Percentiles rank a stretch among this genome's conserved stretches.
These are phyloP conservation scores for Globisporangium uncinulatum DNA, from an alignment of 352 stramenopile species.

Conservation along the genomic window DNA sequence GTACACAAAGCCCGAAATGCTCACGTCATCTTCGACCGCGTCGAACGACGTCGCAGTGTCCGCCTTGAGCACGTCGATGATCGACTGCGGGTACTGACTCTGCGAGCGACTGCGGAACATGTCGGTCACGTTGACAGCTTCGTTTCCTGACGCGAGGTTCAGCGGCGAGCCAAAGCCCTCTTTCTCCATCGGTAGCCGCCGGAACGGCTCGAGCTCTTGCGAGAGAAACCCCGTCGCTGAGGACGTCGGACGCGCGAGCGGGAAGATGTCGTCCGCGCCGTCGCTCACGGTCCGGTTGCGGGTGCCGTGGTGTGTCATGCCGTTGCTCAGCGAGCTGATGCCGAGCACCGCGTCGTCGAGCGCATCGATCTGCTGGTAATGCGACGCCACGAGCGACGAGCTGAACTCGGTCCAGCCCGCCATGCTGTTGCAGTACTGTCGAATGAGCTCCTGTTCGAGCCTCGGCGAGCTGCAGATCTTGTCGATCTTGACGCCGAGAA, in stretches of 20 bases:
- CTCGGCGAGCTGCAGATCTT: slow-evolving; percentile 71
- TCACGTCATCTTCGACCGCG: slow-evolving; percentile 42
- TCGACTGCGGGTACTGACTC: slow-evolving; percentile 64
- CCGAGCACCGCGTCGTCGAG: slow-evolving; percentile 40
- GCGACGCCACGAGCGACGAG: slow-evolving; percentile 56
- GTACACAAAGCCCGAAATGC: slow-evolving; percentile 57
- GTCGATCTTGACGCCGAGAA: slow-evolving; percentile 75
- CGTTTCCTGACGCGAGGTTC: slow-evolving; percentile 49
- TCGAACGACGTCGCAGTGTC: slow-evolving; percentile 57
- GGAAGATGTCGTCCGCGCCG: slow-evolving; percentile 43
- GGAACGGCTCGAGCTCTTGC: slow-evolving; percentile 56
- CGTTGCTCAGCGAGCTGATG: slow-evolving; percentile 14
- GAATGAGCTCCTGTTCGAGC: slow-evolving; percentile 71
- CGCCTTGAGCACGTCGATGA: slow-evolving; percentile 61
- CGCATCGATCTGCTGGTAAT: slow-evolving; percentile 76
- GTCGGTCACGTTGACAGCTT: slow-evolving; percentile 55
- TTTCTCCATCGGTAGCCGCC: slow-evolving; percentile 59
- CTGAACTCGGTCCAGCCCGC: slow-evolving; percentile 60
- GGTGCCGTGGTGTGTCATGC: slow-evolving; percentile 10
- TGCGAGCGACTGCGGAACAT: slow-evolving; percentile 71
- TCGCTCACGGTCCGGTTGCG: slow-evolving; percentile 28
- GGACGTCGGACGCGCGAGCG: slow-evolving; percentile 43
- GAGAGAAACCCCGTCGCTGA: slow-evolving; percentile 67
- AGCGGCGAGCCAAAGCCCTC: slow-evolving; percentile 62
- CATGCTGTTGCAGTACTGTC: slow-evolving; percentile 62